Conservation (phyloP, 2,329 filamentous ascomycete species). For the Proliferodiscus dingleyae region DNA sequence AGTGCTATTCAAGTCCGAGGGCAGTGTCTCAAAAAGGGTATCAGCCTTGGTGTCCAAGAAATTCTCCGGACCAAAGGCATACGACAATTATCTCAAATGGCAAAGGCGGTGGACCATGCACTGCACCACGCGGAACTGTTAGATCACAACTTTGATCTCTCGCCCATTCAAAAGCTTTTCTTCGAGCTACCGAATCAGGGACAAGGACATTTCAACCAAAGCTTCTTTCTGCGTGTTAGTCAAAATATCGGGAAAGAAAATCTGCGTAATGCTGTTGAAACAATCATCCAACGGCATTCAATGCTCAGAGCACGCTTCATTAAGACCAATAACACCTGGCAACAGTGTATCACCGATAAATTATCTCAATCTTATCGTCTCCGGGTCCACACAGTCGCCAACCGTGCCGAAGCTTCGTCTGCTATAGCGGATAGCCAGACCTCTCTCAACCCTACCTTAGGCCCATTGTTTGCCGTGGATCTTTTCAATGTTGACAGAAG, state of each 20-base stretch:
- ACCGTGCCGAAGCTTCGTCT: not conserved
- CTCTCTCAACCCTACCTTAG: slow-evolving; percentile 22
- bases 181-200: slow-evolving; percentile 17
- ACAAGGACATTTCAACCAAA: slow-evolving; percentile 25
- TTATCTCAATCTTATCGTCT: slow-evolving; percentile 7
- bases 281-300: slow-evolving; percentile 33
- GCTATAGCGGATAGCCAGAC: slow-evolving; percentile 26
- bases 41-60: slow-evolving; percentile 16
- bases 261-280: slow-evolving; percentile 24
- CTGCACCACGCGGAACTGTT: slow-evolving; percentile 5
- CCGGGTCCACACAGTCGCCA: not conserved
- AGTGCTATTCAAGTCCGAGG: slow-evolving; percentile 20
- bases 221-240: slow-evolving; percentile 17
- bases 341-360: slow-evolving; percentile 31
- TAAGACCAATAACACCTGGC: slow-evolving; percentile 26
- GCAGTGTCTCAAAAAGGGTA: slow-evolving; percentile 7
- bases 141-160: slow-evolving; percentile 14
- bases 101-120: not conserved
- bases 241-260: not conserved
- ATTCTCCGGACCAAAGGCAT: slow-evolving; percentile 19
- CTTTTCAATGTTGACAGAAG: slow-evolving; percentile 15
- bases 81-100: slow-evolving; percentile 7
- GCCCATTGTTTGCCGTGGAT: slow-evolving; percentile 22
- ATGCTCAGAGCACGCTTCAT: slow-evolving; percentile 37
- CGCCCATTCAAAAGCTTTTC: slow-evolving; percentile 27